phyloP scores from a whole-genome alignment of 176 grass and related monocot species.

The Zea mays region DNA sequence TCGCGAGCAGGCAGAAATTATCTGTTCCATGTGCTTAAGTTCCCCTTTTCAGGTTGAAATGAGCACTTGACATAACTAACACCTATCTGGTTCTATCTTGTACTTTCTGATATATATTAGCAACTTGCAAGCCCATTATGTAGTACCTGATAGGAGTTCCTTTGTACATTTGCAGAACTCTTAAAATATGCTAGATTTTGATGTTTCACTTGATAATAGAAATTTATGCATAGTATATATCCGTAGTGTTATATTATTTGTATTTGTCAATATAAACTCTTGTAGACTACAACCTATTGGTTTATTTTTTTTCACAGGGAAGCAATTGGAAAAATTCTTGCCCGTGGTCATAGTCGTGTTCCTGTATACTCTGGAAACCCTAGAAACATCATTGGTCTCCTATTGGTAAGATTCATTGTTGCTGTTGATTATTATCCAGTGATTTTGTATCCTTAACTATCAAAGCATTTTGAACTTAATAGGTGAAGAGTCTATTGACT shows the following conservation, averaged over 20 bases:
- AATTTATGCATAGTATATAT: background rate
- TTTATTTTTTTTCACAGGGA: conserved; percentile 64
- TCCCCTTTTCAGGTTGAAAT: conserved; percentile 26
- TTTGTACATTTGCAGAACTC: conserved; percentile 16
- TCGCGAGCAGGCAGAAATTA: background rate
- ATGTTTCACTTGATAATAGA: conserved; percentile 20
- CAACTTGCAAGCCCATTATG: conserved; percentile 1
- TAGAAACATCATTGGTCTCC: conserved; percentile 92
- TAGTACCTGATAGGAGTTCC: background rate
- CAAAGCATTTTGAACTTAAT: conserved; percentile 39
- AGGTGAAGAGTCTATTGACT: conserved; percentile 98
- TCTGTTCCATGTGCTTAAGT: conserved; percentile 2
- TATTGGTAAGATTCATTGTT: conserved; percentile 67
- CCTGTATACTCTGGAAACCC: conserved; percentile 96
- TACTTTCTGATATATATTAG: background rate
- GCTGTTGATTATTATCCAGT: background rate
- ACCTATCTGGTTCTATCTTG: conserved; percentile 25
- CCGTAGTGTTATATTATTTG: background rate
- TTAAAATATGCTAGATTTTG: background rate
- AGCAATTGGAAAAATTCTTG: conserved; percentile 99
- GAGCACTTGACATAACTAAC: conserved; percentile 15
- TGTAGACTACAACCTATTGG: conserved; percentile 19
- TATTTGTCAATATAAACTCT: conserved; percentile 9
- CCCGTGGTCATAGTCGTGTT: conserved; percentile 94
- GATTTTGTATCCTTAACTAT: conserved; percentile 17